phyloP scores from a whole-genome alignment of 139 green algal genomes.

The Coccomyxa sp. region DNA sequence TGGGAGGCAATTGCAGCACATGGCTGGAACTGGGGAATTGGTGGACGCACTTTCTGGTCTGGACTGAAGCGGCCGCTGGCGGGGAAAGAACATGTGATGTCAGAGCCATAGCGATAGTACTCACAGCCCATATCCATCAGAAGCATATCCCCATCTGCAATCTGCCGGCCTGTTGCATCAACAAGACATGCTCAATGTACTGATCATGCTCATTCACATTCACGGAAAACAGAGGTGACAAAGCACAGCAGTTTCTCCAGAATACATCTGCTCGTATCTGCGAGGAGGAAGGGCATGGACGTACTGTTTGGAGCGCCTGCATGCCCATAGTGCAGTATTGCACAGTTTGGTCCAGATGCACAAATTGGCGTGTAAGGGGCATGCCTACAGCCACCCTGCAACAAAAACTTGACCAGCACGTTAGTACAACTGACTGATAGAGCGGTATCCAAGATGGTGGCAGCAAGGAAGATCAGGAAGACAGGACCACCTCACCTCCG shows the following conservation, averaged over 20 bases:
- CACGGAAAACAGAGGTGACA: too few species aligned
- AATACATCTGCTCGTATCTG: too few species aligned
- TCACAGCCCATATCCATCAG: slow-evolving; percentile 83
- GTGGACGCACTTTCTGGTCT: slow-evolving; percentile 34
- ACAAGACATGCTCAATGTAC: background rate
- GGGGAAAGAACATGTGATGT: slow-evolving; percentile 85
- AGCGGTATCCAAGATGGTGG: background rate
- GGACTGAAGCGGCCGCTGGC: slow-evolving; percentile 69
- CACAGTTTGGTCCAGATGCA: slow-evolving; percentile 67
- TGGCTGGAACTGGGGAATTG: background rate
- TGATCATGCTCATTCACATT: too few species aligned
- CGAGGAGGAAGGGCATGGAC: too few species aligned
- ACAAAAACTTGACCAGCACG: background rate
- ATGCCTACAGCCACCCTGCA: slow-evolving; percentile 32
- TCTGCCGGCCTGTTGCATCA: slow-evolving; percentile 42
- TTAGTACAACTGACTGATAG: background rate
- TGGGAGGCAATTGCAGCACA: background rate
- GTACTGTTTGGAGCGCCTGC: slow-evolving; percentile 74
- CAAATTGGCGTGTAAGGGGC: slow-evolving; percentile 79
- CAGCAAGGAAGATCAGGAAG: background rate
- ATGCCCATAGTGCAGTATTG: slow-evolving; percentile 88
- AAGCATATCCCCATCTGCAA: slow-evolving; percentile 59
- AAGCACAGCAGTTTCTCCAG: too few species aligned
- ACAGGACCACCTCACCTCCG: slow-evolving; percentile 8
- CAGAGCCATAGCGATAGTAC: slow-evolving; percentile 50